Base-by-base conservation (phyloP, 2,329 filamentous ascomycete species). In the Aspergillus pseudonomiae region DNA sequence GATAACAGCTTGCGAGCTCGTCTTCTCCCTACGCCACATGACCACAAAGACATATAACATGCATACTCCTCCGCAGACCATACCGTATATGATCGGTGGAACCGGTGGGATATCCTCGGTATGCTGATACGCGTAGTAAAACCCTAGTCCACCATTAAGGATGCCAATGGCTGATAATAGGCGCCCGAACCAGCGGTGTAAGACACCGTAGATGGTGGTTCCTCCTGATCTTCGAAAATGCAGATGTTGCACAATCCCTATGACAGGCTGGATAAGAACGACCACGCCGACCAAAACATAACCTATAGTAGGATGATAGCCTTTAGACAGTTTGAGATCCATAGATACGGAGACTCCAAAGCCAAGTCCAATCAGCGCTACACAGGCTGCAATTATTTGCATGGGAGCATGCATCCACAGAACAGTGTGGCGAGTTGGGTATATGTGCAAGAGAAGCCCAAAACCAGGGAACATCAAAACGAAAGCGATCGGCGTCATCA, bases 71-170 rank as follows among this genome's bases (percentile, higher is more conserved):
- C 73, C 84, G 43, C 83, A 82, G 55, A 84, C 73, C 7, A 84
- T 79, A 4, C 77, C 76, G 65, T 86, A 86, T 1, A 77, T 83
- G 62, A 85, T 81, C 16, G 78, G 74, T 0, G 74, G 73, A 9
- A 68, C 71, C 6, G 60, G 61, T 10, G 66, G 70, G 16, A 73
- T 71, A 34, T 78, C 77, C 32, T 73, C 70, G 9, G 69, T 71
- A 59, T 75, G 79, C 41, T 76, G 74, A 34, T 77, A 74, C 4
- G 83, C 81, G 39, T 84, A 76, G 62, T 77, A 71, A 50, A 86
- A 78, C 0, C 84, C 84, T 1, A 86, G 71, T 3, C 84, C 84
- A 11, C 84, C 84, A 65, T 86, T 86, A 71, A 86, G 78, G 62
- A 85, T 84, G 4, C 82, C 84, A 0, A 86, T 74, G 0, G 78